Conservation (phyloP, 192 early-diverging fungal species). For the Allomyces macrogynus region DNA sequence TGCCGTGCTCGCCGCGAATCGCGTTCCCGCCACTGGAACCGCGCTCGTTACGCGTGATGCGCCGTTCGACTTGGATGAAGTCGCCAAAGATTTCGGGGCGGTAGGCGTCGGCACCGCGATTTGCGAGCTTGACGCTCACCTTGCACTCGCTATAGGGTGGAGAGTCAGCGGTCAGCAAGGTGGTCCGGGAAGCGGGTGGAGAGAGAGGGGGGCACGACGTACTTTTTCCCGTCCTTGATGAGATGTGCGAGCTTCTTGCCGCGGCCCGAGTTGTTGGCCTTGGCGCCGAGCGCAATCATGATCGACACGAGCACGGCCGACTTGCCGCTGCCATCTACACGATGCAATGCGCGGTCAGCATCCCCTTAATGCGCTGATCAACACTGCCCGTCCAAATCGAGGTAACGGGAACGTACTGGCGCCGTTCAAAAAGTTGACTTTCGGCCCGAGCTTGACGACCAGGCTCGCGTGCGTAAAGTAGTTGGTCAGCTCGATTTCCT, state of each 20-base stretch:
- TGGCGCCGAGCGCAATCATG: constrained; percentile 77
- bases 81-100: constrained; percentile 61
- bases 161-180: not conserved
- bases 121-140: constrained; percentile 54
- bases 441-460: constrained; percentile 52
- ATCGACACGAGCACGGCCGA: constrained; percentile 83
- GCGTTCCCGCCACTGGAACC: constrained; percentile 39
- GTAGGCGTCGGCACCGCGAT: constrained; percentile 69
- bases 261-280: constrained; percentile 69
- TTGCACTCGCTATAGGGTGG: constrained; percentile 21
- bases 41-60: constrained; percentile 32
- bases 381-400: not conserved
- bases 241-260: constrained; percentile 52
- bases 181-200: not conserved
- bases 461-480: constrained; percentile 91
- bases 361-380: not conserved
- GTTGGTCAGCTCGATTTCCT: constrained; percentile 59
- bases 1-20: constrained; percentile 43
- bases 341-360: not conserved
- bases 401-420: constrained; percentile 6
- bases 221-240: constrained; percentile 60
- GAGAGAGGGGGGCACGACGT: constrained; percentile 14
- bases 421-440: constrained; percentile 92
- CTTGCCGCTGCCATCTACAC: constrained; percentile 50
- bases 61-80: constrained; percentile 62